Conservation (phyloP, 371 early-diverging fungal genomes). For the Circinella minor region DNA sequence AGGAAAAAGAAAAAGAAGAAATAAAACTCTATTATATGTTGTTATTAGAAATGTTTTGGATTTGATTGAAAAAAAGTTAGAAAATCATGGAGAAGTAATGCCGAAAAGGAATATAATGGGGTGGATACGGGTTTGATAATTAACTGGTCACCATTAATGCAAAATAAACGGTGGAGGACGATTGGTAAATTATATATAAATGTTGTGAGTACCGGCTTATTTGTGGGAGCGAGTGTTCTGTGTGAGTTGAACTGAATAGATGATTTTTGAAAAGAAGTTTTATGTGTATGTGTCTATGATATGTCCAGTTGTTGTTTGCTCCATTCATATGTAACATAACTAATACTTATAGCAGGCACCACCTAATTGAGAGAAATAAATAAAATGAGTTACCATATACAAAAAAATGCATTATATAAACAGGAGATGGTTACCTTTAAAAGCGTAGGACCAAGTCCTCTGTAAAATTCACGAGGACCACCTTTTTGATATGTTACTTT, state of each 20-base stretch:
- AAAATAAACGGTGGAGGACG: neutral
- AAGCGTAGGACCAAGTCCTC: slow-evolving; percentile 79
- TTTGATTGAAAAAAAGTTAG: neutral
- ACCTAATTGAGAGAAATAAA: slow-evolving; percentile 36
- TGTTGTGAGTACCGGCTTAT: neutral
- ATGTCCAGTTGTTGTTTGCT: slow-evolving; percentile 44
- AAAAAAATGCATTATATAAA: too few relatives aligned
- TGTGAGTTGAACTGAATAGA: neutral
- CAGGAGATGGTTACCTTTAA: slow-evolving; percentile 53
- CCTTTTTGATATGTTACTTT: slow-evolving; percentile 68
- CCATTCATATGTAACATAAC: slow-evolving; percentile 69
- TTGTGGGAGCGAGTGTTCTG: slow-evolving; percentile 1
- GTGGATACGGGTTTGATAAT: too few relatives aligned
- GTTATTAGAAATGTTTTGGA: neutral
- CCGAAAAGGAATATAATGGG: neutral
- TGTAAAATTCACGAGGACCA: slow-evolving; percentile 84
- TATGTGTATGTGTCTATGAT: slow-evolving; percentile 9
- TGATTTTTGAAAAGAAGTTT: too few relatives aligned
- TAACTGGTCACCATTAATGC: too few relatives aligned
- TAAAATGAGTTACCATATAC: too few relatives aligned
- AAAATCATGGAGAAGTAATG: slow-evolving; percentile 2
- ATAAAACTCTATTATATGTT: neutral
- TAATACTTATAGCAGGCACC: slow-evolving; percentile 68
- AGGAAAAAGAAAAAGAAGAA: neutral
- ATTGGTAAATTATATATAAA: slow-evolving; percentile 1